Evolutionary conservation across 192 early-diverging fungal genomes (phyloP).

Genomic region (Piromyces finnis): DNA sequence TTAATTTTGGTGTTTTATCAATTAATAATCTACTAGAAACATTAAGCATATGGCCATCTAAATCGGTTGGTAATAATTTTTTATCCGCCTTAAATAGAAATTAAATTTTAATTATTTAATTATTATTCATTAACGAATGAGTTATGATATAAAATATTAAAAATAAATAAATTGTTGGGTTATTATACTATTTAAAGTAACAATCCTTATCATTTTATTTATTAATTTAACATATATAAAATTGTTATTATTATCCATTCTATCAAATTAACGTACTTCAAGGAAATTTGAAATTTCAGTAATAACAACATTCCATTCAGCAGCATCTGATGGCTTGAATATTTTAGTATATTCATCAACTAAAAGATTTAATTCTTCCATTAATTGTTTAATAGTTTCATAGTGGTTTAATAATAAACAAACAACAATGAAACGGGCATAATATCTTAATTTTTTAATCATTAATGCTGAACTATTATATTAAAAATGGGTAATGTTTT

Average conservation of each 20-base stretch:
- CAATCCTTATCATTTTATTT: no score
- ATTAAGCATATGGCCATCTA: slow-evolving; percentile 7
- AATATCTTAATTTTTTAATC: slow-evolving; percentile 96
- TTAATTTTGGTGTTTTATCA: slow-evolving; percentile 18
- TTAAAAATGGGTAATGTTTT: no score
- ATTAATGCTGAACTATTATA: slow-evolving; percentile 62
- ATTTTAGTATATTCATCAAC: slow-evolving; percentile 75
- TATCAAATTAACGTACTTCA: slow-evolving; percentile 38
- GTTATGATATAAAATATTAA: no score
- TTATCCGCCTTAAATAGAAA: slow-evolving; percentile 39
- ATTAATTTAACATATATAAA: no score
- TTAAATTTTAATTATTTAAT: no score
- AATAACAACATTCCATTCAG: slow-evolving; percentile 60
- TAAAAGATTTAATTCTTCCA: slow-evolving; percentile 62
- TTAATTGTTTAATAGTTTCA: slow-evolving; percentile 58
- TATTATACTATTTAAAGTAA: no score
- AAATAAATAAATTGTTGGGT: no score
- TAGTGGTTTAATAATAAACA: slow-evolving; percentile 70
- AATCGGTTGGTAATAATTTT: slow-evolving; percentile 45
- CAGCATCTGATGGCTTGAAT: slow-evolving; percentile 75
- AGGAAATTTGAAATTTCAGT: slow-evolving; percentile 61
- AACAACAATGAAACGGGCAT: slow-evolving; percentile 93
- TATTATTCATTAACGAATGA: no score
- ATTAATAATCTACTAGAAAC: slow-evolving; percentile 29
- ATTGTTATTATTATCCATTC: no score